Base-by-base conservation (phyloP, 345 rosid genomes). In the Melaleuca quinquenervia region DNA sequence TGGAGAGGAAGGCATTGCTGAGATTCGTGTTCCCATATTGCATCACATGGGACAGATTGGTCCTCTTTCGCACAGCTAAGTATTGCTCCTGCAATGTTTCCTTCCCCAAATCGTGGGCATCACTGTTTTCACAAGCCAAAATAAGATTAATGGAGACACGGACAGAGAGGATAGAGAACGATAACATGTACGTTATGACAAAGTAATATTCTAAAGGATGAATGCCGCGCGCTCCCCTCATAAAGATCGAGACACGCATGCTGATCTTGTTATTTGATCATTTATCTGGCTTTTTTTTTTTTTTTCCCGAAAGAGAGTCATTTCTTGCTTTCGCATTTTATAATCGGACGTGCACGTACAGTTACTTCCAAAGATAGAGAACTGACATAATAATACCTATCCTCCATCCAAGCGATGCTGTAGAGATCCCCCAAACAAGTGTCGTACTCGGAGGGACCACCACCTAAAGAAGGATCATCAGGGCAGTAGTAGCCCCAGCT, bases 321-420 rank as follows among this genome's bases (percentile, higher is more conserved):
- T 50, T 21, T 58, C 70, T 58, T 14, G 16, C 52, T 13, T 51
- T 51, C 14, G 6, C 52, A 51, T 14, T 14, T 51, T 58, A 22
- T 48, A 24, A 15, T 24, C 3, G 5, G 6, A 18, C 11, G 36
- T 24, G 53, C 83, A 50, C 21, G 51, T 80, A 82, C n/a, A 11
- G 24, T 82, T 49, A 1, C 29, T 82, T 41, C 41, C 16, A 41
- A 48, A 76, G 15, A 76, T 76, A 76, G 82, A 76, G 51, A 41
- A 41, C 18, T 21, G 52, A 49, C 32, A 56, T 55, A 29, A 11
- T 53, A 84, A 51, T 84, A 95, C 98, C 96, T 90, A 88, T 95
- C 96, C 88, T 95, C 98, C 92, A 94, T 83, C 98, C 98, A 95
- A 83, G 98, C 90, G 87, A 94, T 80, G 88, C 98, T 95, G 84